phyloP scores from a whole-genome alignment of 2,329 filamentous ascomycete genomes.

The Diplodia seriata region DNA sequence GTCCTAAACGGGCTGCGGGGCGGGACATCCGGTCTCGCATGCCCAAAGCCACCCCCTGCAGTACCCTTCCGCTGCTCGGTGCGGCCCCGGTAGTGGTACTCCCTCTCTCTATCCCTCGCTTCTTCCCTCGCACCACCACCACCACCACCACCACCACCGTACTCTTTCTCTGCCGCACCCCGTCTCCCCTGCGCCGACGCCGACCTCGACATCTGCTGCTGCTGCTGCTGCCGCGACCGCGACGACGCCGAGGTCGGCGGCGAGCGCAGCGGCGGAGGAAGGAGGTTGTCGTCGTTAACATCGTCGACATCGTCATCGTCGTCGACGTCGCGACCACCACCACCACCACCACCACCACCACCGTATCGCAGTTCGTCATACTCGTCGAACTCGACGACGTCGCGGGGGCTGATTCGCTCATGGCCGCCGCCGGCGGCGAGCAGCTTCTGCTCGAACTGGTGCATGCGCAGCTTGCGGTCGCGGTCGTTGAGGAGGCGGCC shows the following conservation, averaged over 20 bases:
- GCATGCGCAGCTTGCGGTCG: slow-evolving; percentile 26
- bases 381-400: slow-evolving; percentile 6
- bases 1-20: not conserved
- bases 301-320: not conserved
- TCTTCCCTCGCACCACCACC: not conserved
- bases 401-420: no score
- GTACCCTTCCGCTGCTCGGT: not conserved
- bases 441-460: slow-evolving; percentile 22
- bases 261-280: not conserved
- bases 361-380: slow-evolving; percentile 14
- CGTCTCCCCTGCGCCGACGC: not conserved
- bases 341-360: not conserved
- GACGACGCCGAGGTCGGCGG: not conserved
- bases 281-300: not conserved
- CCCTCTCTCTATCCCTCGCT: no score
- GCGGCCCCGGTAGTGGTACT: not conserved
- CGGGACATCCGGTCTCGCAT: slow-evolving; percentile 20
- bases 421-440: no score
- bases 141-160: not conserved
- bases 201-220: no score
- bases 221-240: no score
- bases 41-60: not conserved
- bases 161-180: not conserved
- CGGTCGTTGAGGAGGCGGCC: slow-evolving; percentile 23
- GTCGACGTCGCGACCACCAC: no score